Conservation (phyloP, 2,329 filamentous ascomycete species). For the Sporothrix dimorphospora region DNA sequence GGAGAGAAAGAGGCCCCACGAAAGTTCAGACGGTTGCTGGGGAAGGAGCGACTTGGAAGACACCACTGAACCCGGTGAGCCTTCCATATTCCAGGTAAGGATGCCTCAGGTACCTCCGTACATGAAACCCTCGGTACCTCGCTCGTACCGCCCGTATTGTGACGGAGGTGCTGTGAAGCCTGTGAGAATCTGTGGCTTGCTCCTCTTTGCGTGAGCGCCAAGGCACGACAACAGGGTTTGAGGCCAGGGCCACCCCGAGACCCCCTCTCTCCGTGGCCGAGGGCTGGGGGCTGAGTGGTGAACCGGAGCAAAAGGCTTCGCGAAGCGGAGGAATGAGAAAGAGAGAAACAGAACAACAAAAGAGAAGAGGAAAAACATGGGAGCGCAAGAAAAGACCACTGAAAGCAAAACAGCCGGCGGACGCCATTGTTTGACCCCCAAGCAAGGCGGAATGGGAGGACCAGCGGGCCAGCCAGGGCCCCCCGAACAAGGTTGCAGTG, state of each 20-base stretch:
- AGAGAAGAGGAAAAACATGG: slow-evolving; percentile 9
- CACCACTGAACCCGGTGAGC: neutral
- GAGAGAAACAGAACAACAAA: too few species aligned
- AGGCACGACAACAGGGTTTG: neutral
- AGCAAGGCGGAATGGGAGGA: neutral
- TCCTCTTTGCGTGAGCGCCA: slow-evolving; percentile 8
- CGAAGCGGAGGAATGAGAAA: neutral
- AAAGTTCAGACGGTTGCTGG: slow-evolving; percentile 15
- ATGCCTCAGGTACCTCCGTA: neutral
- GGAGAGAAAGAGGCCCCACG: neutral
- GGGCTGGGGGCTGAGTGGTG: neutral
- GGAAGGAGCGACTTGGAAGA: neutral
- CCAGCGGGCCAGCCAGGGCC: neutral
- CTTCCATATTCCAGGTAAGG: neutral
- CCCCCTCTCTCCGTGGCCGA: neutral
- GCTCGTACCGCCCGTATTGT: neutral
- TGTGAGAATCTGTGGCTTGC: neutral
- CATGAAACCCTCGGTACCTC: neutral
- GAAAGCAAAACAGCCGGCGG: neutral
- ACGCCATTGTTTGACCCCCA: slow-evolving; percentile 5
- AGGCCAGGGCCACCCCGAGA: neutral
- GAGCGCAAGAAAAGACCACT: too few species aligned
- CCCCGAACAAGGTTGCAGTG: neutral
- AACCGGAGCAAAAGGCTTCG: neutral
- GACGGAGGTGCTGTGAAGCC: neutral